Evolutionary conservation across 371 early-diverging fungal genomes (phyloP).

Genomic region (Lichtheimia corymbifera): DNA sequence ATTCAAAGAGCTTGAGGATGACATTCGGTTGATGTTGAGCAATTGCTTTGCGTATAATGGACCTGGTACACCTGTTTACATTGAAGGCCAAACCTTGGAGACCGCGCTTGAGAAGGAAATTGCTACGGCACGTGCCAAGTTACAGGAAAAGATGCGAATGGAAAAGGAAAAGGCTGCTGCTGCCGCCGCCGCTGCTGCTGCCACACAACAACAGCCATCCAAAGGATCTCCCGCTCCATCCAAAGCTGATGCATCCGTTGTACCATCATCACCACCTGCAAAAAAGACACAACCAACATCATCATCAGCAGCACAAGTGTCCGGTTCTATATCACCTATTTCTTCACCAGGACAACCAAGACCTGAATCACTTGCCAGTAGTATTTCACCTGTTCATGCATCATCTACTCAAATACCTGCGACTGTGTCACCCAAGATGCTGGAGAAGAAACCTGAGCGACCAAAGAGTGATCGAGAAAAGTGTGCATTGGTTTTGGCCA

Average conservation of each 20-base stretch:
- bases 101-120: slow-evolving; percentile 47
- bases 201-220: background rate
- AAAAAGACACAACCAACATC: background rate
- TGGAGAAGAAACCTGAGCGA: slow-evolving; percentile 12
- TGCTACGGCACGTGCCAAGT: slow-evolving; percentile 30
- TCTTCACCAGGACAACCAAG: background rate
- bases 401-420: slow-evolving; percentile 3
- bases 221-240: background rate
- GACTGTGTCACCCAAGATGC: background rate
- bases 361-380: background rate
- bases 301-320: background rate
- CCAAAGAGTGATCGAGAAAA: slow-evolving; percentile 31
- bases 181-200: no score
- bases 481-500: slow-evolving; percentile 25
- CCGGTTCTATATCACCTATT: background rate
- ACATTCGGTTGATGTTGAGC: slow-evolving; percentile 58
- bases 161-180: background rate
- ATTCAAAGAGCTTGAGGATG: slow-evolving; percentile 64
- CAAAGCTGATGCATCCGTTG: no score
- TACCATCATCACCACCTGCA: no score
- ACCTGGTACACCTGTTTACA: slow-evolving; percentile 48
- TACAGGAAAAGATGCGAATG: slow-evolving; percentile 20
- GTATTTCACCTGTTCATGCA: background rate
- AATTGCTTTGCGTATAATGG: slow-evolving; percentile 62
- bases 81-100: slow-evolving; percentile 50